phyloP scores from a whole-genome alignment of 1,284 basidiomycete species.

The Tilletia horrida region DNA sequence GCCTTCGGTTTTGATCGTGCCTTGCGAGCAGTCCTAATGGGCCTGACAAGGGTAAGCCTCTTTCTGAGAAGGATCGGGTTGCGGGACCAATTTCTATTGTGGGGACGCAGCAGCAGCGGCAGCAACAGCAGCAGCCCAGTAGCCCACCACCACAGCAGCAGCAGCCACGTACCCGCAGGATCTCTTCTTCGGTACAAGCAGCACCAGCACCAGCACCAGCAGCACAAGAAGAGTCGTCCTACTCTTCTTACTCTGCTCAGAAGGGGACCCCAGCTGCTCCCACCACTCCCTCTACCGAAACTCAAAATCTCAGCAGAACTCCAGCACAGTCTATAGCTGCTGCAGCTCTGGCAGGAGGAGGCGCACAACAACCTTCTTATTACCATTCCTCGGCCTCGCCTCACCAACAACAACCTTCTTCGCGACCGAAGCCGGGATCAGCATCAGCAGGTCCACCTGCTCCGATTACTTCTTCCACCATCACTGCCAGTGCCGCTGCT shows the following conservation, averaged over 20 bases:
- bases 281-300: neutral
- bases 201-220: neutral
- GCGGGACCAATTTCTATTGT: conserved; percentile 4
- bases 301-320: neutral
- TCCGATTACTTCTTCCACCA: conserved; percentile 6
- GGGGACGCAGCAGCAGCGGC: neutral
- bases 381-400: too few relatives aligned
- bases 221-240: neutral
- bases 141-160: neutral
- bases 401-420: too few relatives aligned
- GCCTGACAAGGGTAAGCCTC: conserved; percentile 1
- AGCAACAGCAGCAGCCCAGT: neutral
- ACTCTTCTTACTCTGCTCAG: too few relatives aligned
- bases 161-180: too few relatives aligned
- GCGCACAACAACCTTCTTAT: too few relatives aligned
- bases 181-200: neutral
- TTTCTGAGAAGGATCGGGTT: conserved; percentile 11
- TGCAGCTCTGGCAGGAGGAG: too few relatives aligned
- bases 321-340: too few relatives aligned
- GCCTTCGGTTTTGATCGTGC: too few relatives aligned
- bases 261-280: too few relatives aligned
- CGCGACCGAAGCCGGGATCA: too few relatives aligned
- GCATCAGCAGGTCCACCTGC: too few relatives aligned
- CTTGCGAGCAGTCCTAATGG: neutral
- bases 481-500: neutral